phyloP scores from a whole-genome alignment of 2,329 filamentous ascomycete genomes.

The Gaeumannomyces sp. region DNA sequence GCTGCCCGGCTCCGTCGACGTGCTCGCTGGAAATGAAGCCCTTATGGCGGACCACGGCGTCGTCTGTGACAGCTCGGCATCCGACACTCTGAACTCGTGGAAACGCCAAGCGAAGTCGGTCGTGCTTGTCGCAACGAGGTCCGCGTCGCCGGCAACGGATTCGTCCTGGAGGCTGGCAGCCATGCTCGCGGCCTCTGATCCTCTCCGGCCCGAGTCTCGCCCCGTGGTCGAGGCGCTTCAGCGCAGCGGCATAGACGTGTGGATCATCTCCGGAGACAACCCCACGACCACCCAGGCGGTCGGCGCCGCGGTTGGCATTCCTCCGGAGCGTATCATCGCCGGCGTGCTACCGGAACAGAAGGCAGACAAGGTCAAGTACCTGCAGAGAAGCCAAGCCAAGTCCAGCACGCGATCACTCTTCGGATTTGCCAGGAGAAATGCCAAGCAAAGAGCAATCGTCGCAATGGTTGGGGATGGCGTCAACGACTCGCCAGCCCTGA shows the following conservation, averaged over 20 bases:
- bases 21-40: constrained; percentile 66
- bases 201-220: constrained; percentile 67
- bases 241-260: constrained; percentile 65
- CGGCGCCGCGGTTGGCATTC: constrained; percentile 69
- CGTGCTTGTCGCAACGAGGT: constrained; percentile 49
- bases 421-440: no score
- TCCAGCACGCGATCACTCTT: no score
- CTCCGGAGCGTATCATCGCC: constrained; percentile 68
- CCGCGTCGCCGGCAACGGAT: constrained; percentile 3
- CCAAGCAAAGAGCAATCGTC: constrained; percentile 42
- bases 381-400: constrained; percentile 44
- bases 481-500: constrained; percentile 79
- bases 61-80: constrained; percentile 28
- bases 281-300: constrained; percentile 76
- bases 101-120: constrained; percentile 59
- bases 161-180: constrained; percentile 27
- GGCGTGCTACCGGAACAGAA: constrained; percentile 86
- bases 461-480: constrained; percentile 88
- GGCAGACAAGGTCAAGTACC: constrained; percentile 60
- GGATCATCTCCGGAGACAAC: constrained; percentile 93
- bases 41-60: constrained; percentile 52
- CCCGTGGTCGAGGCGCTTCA: constrained; percentile 60
- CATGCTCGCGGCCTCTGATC: constrained; percentile 72
- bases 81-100: constrained; percentile 44
- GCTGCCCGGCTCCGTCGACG: constrained; percentile 30